A percentile compares a stretch with the other conserved stretches of the same genome.
These are phyloP conservation scores for Calcarisporium arbuscula DNA, from an alignment of 2,329 filamentous ascomycete species.

Conservation along the genomic window DNA sequence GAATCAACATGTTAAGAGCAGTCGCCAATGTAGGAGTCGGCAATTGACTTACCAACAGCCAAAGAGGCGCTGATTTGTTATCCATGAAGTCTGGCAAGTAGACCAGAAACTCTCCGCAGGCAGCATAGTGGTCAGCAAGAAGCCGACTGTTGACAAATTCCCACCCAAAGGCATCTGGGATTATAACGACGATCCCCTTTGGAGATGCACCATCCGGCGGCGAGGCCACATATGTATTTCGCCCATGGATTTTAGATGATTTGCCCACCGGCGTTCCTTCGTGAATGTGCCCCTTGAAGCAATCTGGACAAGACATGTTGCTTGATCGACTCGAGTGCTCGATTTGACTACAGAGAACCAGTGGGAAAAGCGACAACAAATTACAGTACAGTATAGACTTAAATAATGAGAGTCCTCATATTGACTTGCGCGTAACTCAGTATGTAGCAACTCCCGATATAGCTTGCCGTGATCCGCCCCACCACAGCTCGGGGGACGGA, in stretches of 20 bases:
- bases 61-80: slow-evolving; percentile 25
- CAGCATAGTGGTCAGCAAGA: slow-evolving; percentile 47
- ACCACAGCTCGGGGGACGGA: no score
- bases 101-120: slow-evolving; percentile 41
- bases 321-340: no score
- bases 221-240: slow-evolving; percentile 40
- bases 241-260: slow-evolving; percentile 38
- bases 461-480: no score
- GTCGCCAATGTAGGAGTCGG: no score
- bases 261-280: slow-evolving; percentile 37
- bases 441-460: no score
- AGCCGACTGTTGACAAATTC: slow-evolving; percentile 45
- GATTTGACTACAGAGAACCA: no score
- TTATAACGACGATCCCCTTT: slow-evolving; percentile 45
- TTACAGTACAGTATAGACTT: no score
- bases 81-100: slow-evolving; percentile 52
- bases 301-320: slow-evolving; percentile 35
- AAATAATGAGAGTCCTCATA: no score
- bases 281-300: slow-evolving; percentile 41
- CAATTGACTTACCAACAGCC: no score
- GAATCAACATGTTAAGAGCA: no score
- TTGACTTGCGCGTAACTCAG: no score
- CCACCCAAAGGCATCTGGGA: slow-evolving; percentile 52
- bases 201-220: slow-evolving; percentile 20
- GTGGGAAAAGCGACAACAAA: no score